These are phyloP conservation scores for Aspergillus sp. DNA, from an alignment of 2,329 filamentous ascomycete genomes.

Conservation along the genomic window DNA sequence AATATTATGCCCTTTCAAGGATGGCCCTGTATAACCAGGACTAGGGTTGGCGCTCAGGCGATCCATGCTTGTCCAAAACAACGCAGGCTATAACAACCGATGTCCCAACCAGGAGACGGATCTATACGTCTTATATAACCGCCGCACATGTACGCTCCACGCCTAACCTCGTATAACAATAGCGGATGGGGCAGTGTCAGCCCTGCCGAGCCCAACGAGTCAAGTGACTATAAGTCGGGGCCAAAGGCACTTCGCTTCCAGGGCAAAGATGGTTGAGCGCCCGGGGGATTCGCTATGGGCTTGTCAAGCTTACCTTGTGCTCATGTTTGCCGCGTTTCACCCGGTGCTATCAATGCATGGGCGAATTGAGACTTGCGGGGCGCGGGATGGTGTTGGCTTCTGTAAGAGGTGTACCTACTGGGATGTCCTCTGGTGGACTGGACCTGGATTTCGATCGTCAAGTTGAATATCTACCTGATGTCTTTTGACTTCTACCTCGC, in stretches of 20 bases:
- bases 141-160: no score
- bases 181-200: not conserved
- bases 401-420: not conserved
- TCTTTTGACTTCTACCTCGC: not conserved
- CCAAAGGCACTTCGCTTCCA: not conserved
- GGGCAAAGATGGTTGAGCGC: not conserved
- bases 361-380: not conserved
- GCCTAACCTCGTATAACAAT: not conserved
- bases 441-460: not conserved
- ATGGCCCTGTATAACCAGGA: not conserved
- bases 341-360: not conserved
- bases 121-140: not conserved
- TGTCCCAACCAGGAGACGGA: not conserved
- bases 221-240: not conserved
- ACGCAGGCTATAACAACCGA: not conserved
- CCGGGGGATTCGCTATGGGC: not conserved
- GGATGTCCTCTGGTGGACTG: no score
- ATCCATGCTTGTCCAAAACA: not conserved
- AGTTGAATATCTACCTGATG: not conserved
- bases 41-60: not conserved
- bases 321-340: not conserved
- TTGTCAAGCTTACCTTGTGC: not conserved
- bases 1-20: not conserved
- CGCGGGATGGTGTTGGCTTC: not conserved
- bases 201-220: not conserved